These are phyloP conservation scores for Mycena indigotica DNA, from an alignment of 768 basidiomycete genomes.

Conservation along the genomic window DNA sequence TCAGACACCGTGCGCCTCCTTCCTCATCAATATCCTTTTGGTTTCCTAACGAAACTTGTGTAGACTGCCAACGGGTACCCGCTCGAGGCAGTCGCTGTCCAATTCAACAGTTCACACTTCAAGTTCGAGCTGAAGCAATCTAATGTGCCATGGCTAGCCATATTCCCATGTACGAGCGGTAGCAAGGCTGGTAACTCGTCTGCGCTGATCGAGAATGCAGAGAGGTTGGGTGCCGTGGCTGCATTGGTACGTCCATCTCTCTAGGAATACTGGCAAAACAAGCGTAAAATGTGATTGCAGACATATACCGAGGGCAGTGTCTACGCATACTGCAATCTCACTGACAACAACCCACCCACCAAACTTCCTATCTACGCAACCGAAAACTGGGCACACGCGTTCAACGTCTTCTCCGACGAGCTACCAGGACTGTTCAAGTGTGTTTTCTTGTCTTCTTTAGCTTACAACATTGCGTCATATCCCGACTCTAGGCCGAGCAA, in stretches of 20 bases:
- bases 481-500: background rate
- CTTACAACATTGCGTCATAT: background rate
- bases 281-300: background rate
- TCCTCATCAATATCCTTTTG: background rate
- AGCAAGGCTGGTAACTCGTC: conserved; percentile 1
- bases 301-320: background rate
- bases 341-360: background rate
- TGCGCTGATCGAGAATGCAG: conserved; percentile 9
- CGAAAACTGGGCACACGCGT: background rate
- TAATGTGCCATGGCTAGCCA: conserved; percentile 9
- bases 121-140: background rate
- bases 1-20: background rate
- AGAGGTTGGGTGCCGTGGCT: conserved; percentile 9
- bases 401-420: background rate
- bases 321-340: background rate
- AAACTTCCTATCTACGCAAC: background rate
- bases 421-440: background rate
- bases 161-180: background rate
- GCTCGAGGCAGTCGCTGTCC: conserved; percentile 10
- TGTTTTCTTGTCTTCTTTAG: background rate
- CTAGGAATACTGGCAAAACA: background rate
- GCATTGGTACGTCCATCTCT: conserved; percentile 6
- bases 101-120: conserved; percentile 17
- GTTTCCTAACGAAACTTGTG: background rate
- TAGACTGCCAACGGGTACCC: conserved; percentile 3